These are phyloP conservation scores for Suillus ampliporus DNA, from an alignment of 768 basidiomycete genomes.

Conservation along the genomic window DNA sequence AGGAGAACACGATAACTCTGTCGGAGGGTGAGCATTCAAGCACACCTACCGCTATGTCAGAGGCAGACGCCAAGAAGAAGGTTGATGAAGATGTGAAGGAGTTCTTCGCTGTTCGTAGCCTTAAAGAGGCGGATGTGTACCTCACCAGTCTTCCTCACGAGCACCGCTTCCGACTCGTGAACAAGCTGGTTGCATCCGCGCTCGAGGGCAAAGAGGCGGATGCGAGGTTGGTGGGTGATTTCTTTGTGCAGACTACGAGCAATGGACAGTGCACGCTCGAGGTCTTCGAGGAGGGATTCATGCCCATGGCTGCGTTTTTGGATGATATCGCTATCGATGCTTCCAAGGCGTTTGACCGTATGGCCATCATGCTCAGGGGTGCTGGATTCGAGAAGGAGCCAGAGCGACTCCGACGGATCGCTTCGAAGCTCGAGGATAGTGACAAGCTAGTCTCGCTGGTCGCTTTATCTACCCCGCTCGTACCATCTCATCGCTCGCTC, in stretches of 20 bases:
- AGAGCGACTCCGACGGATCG: constrained; percentile 59
- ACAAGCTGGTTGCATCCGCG: constrained; percentile 73
- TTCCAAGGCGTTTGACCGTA: constrained; percentile 80
- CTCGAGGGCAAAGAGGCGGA: constrained; percentile 85
- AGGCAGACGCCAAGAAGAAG: constrained; percentile 73
- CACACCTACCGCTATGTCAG: constrained; percentile 54
- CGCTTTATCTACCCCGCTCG: constrained; percentile 9
- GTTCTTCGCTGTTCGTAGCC: constrained; percentile 81
- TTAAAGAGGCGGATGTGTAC: constrained; percentile 89
- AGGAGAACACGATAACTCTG: constrained; percentile 50
- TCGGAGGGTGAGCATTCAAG: constrained; percentile 57
- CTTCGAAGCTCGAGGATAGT: constrained; percentile 63
- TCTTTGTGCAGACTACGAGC: constrained; percentile 67
- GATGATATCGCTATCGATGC: constrained; percentile 92
- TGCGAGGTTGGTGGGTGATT: constrained; percentile 74
- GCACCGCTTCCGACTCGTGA: constrained; percentile 70
- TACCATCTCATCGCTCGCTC: too few species aligned
- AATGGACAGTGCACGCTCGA: constrained; percentile 64
- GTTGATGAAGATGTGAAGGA: constrained; percentile 85
- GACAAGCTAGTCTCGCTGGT: constrained; percentile 65
- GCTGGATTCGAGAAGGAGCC: constrained; percentile 64
- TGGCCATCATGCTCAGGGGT: constrained; percentile 77
- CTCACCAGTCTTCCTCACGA: constrained; percentile 75
- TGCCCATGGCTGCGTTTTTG: constrained; percentile 70
- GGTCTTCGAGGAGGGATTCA: constrained; percentile 78